Base-by-base conservation (phyloP, 1,284 basidiomycete genomes). In the Cryptococcus sp. region DNA sequence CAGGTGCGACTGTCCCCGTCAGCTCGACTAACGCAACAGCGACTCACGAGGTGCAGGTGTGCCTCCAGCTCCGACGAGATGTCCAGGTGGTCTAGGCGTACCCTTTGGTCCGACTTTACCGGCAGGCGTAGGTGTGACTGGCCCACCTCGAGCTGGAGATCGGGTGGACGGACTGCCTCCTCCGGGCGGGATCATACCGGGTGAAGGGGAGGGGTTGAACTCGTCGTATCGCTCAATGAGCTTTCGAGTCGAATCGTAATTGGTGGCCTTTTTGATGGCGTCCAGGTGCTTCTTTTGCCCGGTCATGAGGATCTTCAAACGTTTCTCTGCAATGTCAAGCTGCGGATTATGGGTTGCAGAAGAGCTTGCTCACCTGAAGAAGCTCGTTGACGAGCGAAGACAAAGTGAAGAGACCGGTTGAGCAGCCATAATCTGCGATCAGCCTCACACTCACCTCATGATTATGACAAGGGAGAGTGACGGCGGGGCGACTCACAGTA, bases 181-280 rank as follows among this genome's bases (percentile, higher is more conserved):
- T n/a, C n/a, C n/a, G n/a, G n/a, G n/a, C n/a, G n/a, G n/a, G n/a
- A n/a, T n/a, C n/a, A n/a, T n/a, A n/a, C n/a, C n/a, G 10, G 14
- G 51, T 38, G 37, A 44, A 46, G 53, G 50, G 45, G 63, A 62
- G 33, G 63, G 69, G 16, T 43, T 26, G 39, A 33, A 40, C 32
- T 87, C 85, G 56, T 95, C 94, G 65, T 97, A 97, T 51, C 84
- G 82, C 67, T 97, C 91, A 14, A 99, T 78, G 41, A 99, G 79
- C 61, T 85, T 86, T 45, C 87, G 83, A 16, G 92, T 94, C 23
- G 83, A 82, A 69, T 99, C 91, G 72, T 88, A 99, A 62, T 94
- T 93, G 0, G 92, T 97, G 62, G 89, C 91, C 74, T 90, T 87
- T 78, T 99, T 99, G 61, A 98, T 87, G 65, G 97, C 93, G 59